Conservation (phyloP, 1,139 yeast species). For the Entelexis paramagnoliae region DNA sequence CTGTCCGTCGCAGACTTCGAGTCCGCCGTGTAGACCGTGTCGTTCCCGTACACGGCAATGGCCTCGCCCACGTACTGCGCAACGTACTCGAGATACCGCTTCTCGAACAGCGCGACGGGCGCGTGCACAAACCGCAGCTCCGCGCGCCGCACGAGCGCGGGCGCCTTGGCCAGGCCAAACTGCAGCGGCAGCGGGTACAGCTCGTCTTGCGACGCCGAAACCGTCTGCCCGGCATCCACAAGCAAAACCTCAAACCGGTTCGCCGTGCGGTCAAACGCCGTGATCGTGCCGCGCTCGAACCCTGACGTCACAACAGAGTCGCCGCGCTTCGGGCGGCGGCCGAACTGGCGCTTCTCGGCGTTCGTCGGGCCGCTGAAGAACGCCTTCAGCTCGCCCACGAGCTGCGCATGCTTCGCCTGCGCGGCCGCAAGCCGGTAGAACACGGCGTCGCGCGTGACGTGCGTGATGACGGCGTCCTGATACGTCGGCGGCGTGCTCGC, state of each 20-base stretch:
- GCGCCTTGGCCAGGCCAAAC: slow-evolving; percentile 37
- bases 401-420: slow-evolving; percentile 25
- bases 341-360: slow-evolving; percentile 26
- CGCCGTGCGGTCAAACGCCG: slow-evolving; percentile 39
- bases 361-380: slow-evolving; percentile 38
- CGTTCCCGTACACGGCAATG: slow-evolving; percentile 30
- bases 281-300: slow-evolving; percentile 52
- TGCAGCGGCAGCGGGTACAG: slow-evolving; percentile 49
- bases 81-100: slow-evolving; percentile 49
- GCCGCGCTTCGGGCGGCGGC: slow-evolving; percentile 31
- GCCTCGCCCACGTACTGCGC: slow-evolving; percentile 49
- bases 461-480: slow-evolving; percentile 50
- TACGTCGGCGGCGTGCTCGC: slow-evolving; percentile 16
- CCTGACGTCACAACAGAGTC: slow-evolving; percentile 49
- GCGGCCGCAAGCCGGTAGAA: slow-evolving; percentile 39
- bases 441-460: slow-evolving; percentile 37
- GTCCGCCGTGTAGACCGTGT: slow-evolving; percentile 50
- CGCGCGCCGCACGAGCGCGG: slow-evolving; percentile 52
- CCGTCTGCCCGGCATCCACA: slow-evolving; percentile 15
- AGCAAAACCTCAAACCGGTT: slow-evolving; percentile 12
- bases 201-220: slow-evolving; percentile 28
- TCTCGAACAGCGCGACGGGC: slow-evolving; percentile 55
- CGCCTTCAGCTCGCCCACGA: slow-evolving; percentile 33
- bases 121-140: slow-evolving; percentile 46
- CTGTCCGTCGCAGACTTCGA: slow-evolving; percentile 52